Percentiles rank a stretch among this genome's conserved stretches.
These are phyloP conservation scores for Carex arenaria DNA, from an alignment of 202 grass and related monocot genomes.

Conservation along the genomic window DNA sequence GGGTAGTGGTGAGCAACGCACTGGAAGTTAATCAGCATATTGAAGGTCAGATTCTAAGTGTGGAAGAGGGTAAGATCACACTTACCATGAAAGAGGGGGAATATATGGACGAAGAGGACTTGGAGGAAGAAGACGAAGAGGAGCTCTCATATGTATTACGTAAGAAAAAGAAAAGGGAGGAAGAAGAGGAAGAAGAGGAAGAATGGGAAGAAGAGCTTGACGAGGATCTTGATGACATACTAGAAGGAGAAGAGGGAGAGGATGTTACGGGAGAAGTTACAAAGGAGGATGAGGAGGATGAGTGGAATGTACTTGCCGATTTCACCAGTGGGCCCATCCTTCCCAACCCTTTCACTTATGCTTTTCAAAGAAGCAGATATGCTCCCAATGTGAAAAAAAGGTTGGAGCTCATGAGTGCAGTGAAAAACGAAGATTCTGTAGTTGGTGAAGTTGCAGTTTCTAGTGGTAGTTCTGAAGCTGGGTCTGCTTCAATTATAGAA, in stretches of 20 bases:
- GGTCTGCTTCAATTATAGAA: conserved; percentile 15
- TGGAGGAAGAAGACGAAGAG: conserved; percentile 32
- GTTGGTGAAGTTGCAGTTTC: conserved; percentile 27
- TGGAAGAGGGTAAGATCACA: conserved; percentile 55
- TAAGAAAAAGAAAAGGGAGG: conserved; percentile 26
- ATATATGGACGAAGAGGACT: conserved; percentile 51
- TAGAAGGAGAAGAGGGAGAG: conserved; percentile 46
- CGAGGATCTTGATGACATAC: conserved; percentile 13
- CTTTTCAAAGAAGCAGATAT: conserved; percentile 80
- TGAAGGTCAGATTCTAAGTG: conserved; percentile 60
- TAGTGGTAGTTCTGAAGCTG: conserved; percentile 15
- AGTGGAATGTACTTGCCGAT: background rate
- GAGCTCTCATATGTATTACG: too few species aligned
- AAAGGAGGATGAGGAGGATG: background rate
- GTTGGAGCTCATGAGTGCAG: conserved; percentile 10
- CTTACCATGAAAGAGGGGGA: conserved; percentile 65
- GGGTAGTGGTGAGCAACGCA: too few species aligned
- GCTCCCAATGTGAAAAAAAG: conserved; percentile 25
- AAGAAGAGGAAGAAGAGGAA: conserved; percentile 38
- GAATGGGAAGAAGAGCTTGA: conserved; percentile 50
- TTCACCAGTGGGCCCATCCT: conserved; percentile 30
- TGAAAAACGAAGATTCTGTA: conserved; percentile 11
- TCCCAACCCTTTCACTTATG: conserved; percentile 59
- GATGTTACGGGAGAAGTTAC: conserved; percentile 60
- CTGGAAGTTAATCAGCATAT: conserved; percentile 63